Evolutionary conservation across 306 rosid genomes (phyloP).

Genomic region (Sesbania bispinosa): DNA sequence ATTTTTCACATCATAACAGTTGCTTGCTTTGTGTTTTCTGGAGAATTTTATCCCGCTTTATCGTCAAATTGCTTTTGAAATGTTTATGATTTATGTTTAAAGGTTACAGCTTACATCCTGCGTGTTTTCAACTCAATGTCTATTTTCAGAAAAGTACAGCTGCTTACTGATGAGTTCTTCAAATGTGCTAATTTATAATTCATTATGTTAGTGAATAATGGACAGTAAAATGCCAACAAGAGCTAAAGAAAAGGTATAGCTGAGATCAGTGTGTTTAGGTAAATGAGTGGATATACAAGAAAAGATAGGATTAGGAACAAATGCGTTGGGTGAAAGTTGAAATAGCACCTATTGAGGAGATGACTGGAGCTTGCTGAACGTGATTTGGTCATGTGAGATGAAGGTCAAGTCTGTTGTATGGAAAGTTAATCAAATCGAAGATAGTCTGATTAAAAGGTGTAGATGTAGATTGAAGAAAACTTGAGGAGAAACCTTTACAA

Average conservation of each 20-base stretch:
- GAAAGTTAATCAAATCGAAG: background rate
- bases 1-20: constrained; percentile 13
- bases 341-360: background rate
- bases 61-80: background rate
- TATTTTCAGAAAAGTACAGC: background rate
- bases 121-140: constrained; percentile 4
- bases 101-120: background rate
- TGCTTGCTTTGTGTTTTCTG: background rate
- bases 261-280: background rate
- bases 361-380: background rate
- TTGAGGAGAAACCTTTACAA: background rate
- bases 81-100: constrained; percentile 12
- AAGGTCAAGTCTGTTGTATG: background rate
- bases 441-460: background rate
- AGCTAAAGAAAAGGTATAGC: background rate
- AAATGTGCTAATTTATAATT: constrained; percentile 1
- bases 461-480: background rate
- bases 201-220: background rate
- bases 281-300: background rate
- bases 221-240: background rate
- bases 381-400: constrained; percentile 14
- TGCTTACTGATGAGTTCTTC: background rate
- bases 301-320: constrained; percentile 11
- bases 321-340: background rate
- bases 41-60: background rate